Conservation (phyloP, 2,329 filamentous ascomycete species). For the Fusarium piperis region DNA sequence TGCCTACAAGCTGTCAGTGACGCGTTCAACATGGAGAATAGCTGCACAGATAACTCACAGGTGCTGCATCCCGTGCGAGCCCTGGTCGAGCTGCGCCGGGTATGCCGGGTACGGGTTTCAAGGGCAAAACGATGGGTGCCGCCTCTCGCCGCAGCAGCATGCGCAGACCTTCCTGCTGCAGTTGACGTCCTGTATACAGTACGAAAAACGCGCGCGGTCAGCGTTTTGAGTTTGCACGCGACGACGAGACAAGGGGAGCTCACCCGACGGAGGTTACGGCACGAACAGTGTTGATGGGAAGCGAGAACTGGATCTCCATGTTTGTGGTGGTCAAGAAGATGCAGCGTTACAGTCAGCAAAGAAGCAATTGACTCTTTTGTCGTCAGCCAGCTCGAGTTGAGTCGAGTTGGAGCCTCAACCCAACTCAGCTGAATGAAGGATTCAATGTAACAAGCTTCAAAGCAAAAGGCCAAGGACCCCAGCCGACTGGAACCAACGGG, state of each 20-base stretch:
- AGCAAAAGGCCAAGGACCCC: slow-evolving; percentile 24
- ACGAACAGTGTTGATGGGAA: slow-evolving; percentile 40
- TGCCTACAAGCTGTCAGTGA: slow-evolving; percentile 41
- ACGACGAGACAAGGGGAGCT: slow-evolving; percentile 24
- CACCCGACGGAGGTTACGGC: slow-evolving; percentile 37
- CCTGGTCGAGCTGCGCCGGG: slow-evolving; percentile 50
- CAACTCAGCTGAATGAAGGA: slow-evolving; percentile 1
- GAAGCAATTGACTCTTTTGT: neutral
- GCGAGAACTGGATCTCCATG: slow-evolving; percentile 54
- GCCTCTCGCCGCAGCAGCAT: slow-evolving; percentile 32
- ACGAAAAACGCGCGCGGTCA: slow-evolving; percentile 18
- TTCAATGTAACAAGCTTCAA: slow-evolving; percentile 16
- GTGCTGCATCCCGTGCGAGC: slow-evolving; percentile 51
- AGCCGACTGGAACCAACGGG: neutral
- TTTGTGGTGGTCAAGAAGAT: slow-evolving; percentile 4
- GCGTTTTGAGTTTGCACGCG: slow-evolving; percentile 4
- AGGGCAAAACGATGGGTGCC: slow-evolving; percentile 52
- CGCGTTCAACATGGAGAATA: neutral
- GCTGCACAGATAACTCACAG: slow-evolving; percentile 44
- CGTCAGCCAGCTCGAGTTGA: neutral
- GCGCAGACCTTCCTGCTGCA: slow-evolving; percentile 26
- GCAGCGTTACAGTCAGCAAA: slow-evolving; percentile 11
- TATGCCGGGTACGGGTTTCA: slow-evolving; percentile 50
- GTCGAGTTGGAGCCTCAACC: slow-evolving; percentile 6
- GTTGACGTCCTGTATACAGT: slow-evolving; percentile 27